These are phyloP conservation scores for Annulohypoxylon stygium DNA, from an alignment of 495 filamentous ascomycete species.

Conservation along the genomic window DNA sequence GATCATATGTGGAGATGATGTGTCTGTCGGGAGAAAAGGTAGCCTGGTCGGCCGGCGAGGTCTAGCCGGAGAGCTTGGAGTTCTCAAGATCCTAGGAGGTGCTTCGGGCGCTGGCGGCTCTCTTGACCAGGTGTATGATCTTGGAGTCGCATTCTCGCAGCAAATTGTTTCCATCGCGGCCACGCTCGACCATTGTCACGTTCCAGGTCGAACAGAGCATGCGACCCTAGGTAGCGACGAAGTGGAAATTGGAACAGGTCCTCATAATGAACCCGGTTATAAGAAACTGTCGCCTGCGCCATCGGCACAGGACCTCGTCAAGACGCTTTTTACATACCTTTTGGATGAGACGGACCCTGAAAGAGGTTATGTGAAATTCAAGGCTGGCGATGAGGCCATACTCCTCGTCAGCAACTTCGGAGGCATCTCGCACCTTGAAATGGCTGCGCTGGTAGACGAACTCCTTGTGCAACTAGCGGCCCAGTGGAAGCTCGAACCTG, in stretches of 20 bases:
- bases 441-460: conserved; percentile 68
- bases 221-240: conserved; percentile 61
- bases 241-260: conserved; percentile 70
- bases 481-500: conserved; percentile 61
- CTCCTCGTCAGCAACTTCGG: conserved; percentile 74
- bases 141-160: conserved; percentile 66
- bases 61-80: conserved; percentile 66
- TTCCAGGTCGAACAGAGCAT: conserved; percentile 70
- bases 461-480: conserved; percentile 62
- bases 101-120: conserved; percentile 63
- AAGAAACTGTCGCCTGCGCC: conserved; percentile 68
- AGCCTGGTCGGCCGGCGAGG: conserved; percentile 70
- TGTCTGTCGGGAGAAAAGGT: conserved; percentile 69
- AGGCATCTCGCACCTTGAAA: conserved; percentile 71
- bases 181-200: conserved; percentile 73
- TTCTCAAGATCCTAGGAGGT: conserved; percentile 62
- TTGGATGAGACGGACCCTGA: conserved; percentile 68
- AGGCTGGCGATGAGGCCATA: conserved; percentile 65
- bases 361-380: conserved; percentile 70
- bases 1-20: conserved; percentile 72
- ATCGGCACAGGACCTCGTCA: conserved; percentile 65
- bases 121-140: conserved; percentile 68
- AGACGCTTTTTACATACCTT: conserved; percentile 65
- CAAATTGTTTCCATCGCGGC: conserved; percentile 71
- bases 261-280: conserved; percentile 73